Percentiles rank a stretch among this genome's conserved stretches.
Evolutionary conservation across 805 yeast species (phyloP).

Genomic region (Cyberlindnera samutprakarnensis): DNA sequence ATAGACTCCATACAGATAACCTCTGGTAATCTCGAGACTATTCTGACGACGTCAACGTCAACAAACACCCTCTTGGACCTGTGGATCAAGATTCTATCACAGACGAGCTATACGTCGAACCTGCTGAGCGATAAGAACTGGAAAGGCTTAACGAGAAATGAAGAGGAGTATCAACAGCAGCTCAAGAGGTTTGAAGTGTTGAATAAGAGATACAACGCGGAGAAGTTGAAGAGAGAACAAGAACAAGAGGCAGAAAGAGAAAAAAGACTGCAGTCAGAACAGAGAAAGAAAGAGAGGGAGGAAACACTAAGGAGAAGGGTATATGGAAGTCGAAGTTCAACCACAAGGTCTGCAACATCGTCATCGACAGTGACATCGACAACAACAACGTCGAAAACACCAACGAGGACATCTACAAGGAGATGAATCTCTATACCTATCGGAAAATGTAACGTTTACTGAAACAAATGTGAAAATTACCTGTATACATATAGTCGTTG

Average conservation of each 20-base stretch:
- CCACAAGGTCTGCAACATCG: conserved; percentile 2
- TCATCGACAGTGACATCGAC: no score
- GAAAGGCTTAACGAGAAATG: conserved; percentile 26
- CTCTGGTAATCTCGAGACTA: conserved; percentile 10
- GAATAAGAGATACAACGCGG: conserved; percentile 18
- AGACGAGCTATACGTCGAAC: conserved; percentile 46
- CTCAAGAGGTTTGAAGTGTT: conserved; percentile 22
- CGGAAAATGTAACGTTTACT: no score
- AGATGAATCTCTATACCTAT: not conserved
- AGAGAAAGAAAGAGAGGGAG: conserved; percentile 18
- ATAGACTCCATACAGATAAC: conserved; percentile 17
- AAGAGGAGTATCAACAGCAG: conserved; percentile 18
- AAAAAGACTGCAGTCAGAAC: conserved; percentile 13
- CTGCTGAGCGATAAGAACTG: conserved; percentile 36
- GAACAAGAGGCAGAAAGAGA: conserved; percentile 16
- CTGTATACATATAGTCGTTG: no score
- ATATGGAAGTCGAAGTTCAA: conserved; percentile 16
- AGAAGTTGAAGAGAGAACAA: conserved; percentile 20
- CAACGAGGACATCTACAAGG: not conserved
- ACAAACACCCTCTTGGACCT: conserved; percentile 45
- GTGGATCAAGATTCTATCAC: conserved; percentile 57
- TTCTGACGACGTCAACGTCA: conserved; percentile 32
- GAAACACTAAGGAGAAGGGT: conserved; percentile 23
- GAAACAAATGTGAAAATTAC: not conserved
- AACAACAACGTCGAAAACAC: not conserved